These are phyloP conservation scores for Diaporthe aspalathi DNA, from an alignment of 2,329 filamentous ascomycete species.

Conservation along the genomic window DNA sequence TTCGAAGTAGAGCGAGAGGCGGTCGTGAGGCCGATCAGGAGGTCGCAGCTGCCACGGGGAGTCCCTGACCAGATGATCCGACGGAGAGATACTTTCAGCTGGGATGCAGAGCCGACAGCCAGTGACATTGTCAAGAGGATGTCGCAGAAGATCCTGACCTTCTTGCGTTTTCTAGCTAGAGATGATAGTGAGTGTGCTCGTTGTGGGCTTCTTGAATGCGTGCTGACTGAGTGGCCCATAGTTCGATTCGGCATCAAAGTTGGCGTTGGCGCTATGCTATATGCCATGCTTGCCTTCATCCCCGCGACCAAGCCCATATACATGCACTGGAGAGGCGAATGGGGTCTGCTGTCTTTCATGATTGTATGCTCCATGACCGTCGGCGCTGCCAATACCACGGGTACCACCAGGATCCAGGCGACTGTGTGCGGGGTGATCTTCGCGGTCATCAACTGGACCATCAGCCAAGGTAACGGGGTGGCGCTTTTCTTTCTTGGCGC, in stretches of 20 bases:
- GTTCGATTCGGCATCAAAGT: slow-evolving; percentile 90
- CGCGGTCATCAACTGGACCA: slow-evolving; percentile 81
- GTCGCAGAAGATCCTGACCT: slow-evolving; percentile 59
- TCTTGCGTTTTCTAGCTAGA: slow-evolving; percentile 61
- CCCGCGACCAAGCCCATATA: slow-evolving; percentile 82
- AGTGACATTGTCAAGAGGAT: slow-evolving; percentile 56
- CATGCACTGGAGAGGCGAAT: slow-evolving; percentile 91
- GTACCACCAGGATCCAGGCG: slow-evolving; percentile 85
- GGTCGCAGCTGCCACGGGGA: slow-evolving; percentile 66
- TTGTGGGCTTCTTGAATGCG: neutral
- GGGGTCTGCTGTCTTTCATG: slow-evolving; percentile 97
- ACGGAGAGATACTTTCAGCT: slow-evolving; percentile 65
- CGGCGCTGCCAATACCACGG: slow-evolving; percentile 93
- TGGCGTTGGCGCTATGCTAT: slow-evolving; percentile 87
- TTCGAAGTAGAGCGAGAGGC: slow-evolving; percentile 57
- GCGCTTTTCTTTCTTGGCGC: slow-evolving; percentile 85
- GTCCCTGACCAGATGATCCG: slow-evolving; percentile 65
- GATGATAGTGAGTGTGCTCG: slow-evolving; percentile 60
- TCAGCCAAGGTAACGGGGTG: slow-evolving; percentile 78
- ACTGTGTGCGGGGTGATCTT: slow-evolving; percentile 84
- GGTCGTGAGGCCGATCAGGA: slow-evolving; percentile 60
- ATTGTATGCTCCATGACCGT: slow-evolving; percentile 98
- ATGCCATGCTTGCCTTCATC: slow-evolving; percentile 90
- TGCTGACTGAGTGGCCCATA: slow-evolving; percentile 44
- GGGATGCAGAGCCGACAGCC: slow-evolving; percentile 64